phyloP scores from a whole-genome alignment of 768 basidiomycete genomes.

The Kwoniella mangroviensis region DNA sequence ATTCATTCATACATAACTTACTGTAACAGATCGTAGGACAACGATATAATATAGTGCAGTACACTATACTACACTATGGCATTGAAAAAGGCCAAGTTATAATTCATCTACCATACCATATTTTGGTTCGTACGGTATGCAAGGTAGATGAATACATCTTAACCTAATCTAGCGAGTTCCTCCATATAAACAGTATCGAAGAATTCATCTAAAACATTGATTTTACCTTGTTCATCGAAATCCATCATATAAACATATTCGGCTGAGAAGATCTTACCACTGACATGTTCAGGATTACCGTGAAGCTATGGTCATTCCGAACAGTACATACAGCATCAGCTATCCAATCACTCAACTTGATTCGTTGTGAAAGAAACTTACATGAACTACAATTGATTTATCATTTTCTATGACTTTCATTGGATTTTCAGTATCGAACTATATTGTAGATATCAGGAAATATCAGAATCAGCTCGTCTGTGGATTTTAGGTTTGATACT shows the following conservation, averaged over 20 bases:
- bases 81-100: too few relatives aligned
- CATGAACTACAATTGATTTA: background rate
- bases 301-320: background rate
- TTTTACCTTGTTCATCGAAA: background rate
- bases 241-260: slow-evolving; percentile 7
- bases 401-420: slow-evolving; percentile 1
- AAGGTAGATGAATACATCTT: background rate
- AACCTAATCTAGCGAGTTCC: background rate
- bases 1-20: too few relatives aligned
- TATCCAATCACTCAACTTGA: too few relatives aligned
- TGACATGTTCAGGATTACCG: background rate
- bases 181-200: slow-evolving; percentile 4
- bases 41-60: too few relatives aligned
- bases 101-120: too few relatives aligned
- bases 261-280: background rate
- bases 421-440: background rate
- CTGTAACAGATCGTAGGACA: too few relatives aligned
- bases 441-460: too few relatives aligned
- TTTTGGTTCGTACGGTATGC: too few relatives aligned
- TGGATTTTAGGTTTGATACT: too few relatives aligned
- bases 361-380: background rate
- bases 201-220: background rate
- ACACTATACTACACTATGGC: too few relatives aligned
- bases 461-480: too few relatives aligned
- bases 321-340: background rate